These are phyloP conservation scores for Neurospora cerealis DNA, from an alignment of 495 filamentous ascomycete species.

Conservation along the genomic window DNA sequence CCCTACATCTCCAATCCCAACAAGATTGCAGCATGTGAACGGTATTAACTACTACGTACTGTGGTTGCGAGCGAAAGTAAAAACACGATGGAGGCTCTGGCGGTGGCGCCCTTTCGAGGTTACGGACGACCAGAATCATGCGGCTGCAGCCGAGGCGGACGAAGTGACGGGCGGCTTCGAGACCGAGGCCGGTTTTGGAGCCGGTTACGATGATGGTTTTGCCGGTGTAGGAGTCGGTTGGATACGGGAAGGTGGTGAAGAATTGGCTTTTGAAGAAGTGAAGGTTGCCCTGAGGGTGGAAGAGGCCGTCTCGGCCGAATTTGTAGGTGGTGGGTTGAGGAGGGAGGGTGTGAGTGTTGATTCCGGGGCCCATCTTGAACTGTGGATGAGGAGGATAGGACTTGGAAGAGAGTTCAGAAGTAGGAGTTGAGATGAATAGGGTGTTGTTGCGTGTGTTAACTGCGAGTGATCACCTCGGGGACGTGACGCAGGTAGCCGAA, in stretches of 20 bases:
- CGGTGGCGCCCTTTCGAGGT: conserved; percentile 28
- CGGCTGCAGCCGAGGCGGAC: conserved; percentile 29
- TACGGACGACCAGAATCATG: conserved; percentile 42
- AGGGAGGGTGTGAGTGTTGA: background rate
- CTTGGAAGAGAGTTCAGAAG: background rate
- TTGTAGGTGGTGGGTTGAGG: background rate
- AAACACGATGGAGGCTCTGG: conserved; percentile 18
- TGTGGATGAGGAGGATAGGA: background rate
- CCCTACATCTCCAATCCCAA: background rate
- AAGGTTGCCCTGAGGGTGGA: background rate
- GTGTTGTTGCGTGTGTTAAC: background rate
- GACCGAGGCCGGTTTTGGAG: conserved; percentile 42
- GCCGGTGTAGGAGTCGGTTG: conserved; percentile 3
- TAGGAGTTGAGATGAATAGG: background rate
- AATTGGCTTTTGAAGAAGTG: conserved; percentile 5
- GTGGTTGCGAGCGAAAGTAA: no score
- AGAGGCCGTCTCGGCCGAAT: background rate
- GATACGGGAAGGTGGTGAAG: conserved; percentile 1
- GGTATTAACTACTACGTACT: background rate
- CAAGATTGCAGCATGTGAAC: background rate
- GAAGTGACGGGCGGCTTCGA: conserved; percentile 38
- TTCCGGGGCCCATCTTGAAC: background rate
- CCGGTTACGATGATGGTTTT: conserved; percentile 46
- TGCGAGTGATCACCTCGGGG: background rate
- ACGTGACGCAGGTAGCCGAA: background rate